Evolutionary conservation across 345 rosid species (phyloP), one percentile per base, ranked within the genome.

Genomic region (Citrus sp.): DNA sequence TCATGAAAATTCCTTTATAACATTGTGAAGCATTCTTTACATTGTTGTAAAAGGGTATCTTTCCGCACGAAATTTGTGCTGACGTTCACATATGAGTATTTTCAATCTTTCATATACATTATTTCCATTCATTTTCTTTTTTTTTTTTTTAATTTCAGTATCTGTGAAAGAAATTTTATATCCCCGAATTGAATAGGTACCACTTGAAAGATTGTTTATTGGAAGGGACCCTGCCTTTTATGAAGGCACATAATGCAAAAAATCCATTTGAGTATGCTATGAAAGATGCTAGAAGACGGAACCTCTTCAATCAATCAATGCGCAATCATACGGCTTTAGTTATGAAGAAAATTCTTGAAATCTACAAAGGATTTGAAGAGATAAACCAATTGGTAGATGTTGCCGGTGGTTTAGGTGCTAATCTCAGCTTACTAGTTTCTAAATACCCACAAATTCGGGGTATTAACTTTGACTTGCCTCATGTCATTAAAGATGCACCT

Each of bases 211-310:
- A 83, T n/a, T 77, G 79, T 13, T 73, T 82, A 7, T 30, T 86
- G 58, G 89, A 82, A 49, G 88, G 91, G 32, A 87, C 86, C 1
- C 35, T 34, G 9, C 55, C 77, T 40, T 88, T 83, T 72, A 62
- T 80, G 38, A 85, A 77, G 65, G 51, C 18, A 46, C 51, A 46
- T 61, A 25, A 61, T 51, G 87, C 85, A 24, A 78, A 77, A 72
- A 8, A 77, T 19, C 4, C 70, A 0, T 84, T 84, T 6, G 87
- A 86, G 74, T 71, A 54, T 59, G 70, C 60, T 72, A 79, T 75
- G 21, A 56, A 73, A n/a, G 77, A 81, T 68, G 46, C 28, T 14
- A 40, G 66, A 27, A 73, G 75, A 30, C 63, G 76, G 34, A 63
- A 30, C 1, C 32, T 55, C 4, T 87, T 87, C 79, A 84, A 85